A percentile compares a stretch with the other conserved stretches of the same genome.
Conservation (phyloP, 2,329 filamentous ascomycete species). For the Raffaelea deltoideospora region DNA sequence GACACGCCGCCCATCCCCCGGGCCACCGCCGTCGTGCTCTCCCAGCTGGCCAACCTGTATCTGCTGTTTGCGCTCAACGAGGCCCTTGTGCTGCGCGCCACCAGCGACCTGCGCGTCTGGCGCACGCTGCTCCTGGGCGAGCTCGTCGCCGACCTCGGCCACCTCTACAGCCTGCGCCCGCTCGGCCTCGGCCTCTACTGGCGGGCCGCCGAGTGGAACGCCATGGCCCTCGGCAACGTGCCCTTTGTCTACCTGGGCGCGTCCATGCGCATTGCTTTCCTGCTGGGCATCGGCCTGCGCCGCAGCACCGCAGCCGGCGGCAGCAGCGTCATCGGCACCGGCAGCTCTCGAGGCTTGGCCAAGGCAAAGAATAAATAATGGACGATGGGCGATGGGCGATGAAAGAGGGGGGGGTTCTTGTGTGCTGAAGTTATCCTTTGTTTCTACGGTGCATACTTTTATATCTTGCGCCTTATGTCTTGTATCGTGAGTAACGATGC, state of each 20-base stretch:
- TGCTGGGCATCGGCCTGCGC: conserved; percentile 38
- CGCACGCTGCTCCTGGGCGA: conserved; percentile 48
- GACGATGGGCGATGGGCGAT: no score
- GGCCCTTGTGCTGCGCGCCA: conserved; percentile 56
- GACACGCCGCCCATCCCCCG: no score
- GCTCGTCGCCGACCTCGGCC: conserved; percentile 62
- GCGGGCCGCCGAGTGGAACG: conserved; percentile 46
- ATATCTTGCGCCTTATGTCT: no score
- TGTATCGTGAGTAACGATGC: no score
- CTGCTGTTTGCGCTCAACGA: conserved; percentile 65
- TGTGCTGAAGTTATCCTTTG: no score
- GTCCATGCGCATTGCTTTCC: conserved; percentile 40
- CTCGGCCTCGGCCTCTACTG: conserved; percentile 51
- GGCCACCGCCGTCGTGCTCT: conserved; percentile 50
- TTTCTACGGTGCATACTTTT: no score
- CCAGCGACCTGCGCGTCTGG: conserved; percentile 56
- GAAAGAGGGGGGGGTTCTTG: no score
- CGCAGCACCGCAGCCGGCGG: not conserved
- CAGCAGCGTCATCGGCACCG: no score
- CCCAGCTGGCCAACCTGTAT: conserved; percentile 67
- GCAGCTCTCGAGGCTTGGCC: no score
- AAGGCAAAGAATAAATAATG: no score
- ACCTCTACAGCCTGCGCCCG: conserved; percentile 49
- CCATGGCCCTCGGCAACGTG: conserved; percentile 53
- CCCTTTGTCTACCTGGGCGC: conserved; percentile 56